Conservation (phyloP, 108 stramenopile species). For the Cyclotella sp. region DNA sequence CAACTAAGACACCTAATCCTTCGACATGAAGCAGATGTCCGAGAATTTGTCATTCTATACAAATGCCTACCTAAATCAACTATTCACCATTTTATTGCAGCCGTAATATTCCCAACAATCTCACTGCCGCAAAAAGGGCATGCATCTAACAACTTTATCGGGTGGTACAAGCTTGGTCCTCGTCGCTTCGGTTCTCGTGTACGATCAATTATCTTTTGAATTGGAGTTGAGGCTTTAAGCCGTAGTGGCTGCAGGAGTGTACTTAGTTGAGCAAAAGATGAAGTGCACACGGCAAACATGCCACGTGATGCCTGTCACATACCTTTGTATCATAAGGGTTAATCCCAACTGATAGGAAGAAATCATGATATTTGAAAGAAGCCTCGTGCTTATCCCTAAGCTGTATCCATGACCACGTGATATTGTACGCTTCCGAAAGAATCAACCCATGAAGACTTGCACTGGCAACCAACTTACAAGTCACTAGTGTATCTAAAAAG, state of each 20-base stretch:
- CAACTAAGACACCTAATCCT: too few relatives aligned
- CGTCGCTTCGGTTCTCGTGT: slow-evolving; percentile 9
- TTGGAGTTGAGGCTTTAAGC: neutral
- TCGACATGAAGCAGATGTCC: too few relatives aligned
- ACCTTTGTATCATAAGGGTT: neutral
- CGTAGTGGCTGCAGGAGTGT: slow-evolving; percentile 1
- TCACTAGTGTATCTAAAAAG: slow-evolving; percentile 1
- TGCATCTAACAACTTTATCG: slow-evolving; percentile 19
- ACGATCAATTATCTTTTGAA: neutral
- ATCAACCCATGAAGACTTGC: slow-evolving; percentile 25
- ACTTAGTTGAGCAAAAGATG: too few relatives aligned
- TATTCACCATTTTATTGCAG: neutral
- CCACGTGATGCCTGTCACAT: neutral
- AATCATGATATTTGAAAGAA: slow-evolving; percentile 18
- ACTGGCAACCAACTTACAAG: slow-evolving; percentile 19
- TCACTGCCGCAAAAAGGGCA: slow-evolving; percentile 19
- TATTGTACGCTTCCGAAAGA: slow-evolving; percentile 23
- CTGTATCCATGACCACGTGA: slow-evolving; percentile 21
- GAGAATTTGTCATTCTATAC: too few relatives aligned
- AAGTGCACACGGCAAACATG: neutral
- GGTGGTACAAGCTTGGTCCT: slow-evolving; percentile 19
- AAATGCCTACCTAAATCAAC: too few relatives aligned
- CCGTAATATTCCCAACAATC: slow-evolving; percentile 7
- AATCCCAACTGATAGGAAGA: slow-evolving; percentile 23
- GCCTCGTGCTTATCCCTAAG: slow-evolving; percentile 3